Evolutionary conservation across 2,329 filamentous ascomycete genomes (phyloP).

Genomic region (Colletotrichum euphorbiae): DNA sequence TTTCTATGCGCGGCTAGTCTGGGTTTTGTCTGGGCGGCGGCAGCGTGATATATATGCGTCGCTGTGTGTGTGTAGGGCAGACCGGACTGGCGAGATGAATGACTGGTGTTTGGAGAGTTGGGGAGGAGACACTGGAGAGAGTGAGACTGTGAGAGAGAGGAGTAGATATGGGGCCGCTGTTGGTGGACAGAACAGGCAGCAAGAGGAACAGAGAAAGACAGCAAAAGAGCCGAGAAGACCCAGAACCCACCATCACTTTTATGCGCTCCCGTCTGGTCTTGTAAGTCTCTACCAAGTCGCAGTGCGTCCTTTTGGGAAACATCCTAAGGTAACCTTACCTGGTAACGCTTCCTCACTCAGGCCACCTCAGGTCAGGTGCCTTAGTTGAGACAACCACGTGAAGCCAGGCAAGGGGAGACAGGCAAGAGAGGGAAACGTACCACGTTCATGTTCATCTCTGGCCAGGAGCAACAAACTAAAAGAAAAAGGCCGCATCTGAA

Average conservation of each 20-base stretch:
- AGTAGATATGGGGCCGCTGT: conserved; percentile 8
- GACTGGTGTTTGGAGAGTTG: conserved; percentile 4
- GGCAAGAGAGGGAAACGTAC: background rate
- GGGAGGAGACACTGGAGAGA: too few species aligned
- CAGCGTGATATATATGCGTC: background rate
- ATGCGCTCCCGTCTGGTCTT: conserved; percentile 6
- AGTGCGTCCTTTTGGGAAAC: background rate
- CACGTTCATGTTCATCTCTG: too few species aligned
- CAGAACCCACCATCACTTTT: conserved; percentile 9
- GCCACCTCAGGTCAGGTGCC: too few species aligned
- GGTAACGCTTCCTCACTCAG: background rate
- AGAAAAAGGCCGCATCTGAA: conserved; percentile 9
- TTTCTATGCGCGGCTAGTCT: background rate
- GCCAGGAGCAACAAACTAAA: background rate
- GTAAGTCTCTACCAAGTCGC: background rate
- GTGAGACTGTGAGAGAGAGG: too few species aligned
- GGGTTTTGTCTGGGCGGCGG: background rate
- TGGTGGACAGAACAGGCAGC: background rate
- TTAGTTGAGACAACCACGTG: background rate
- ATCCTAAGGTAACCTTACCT: conserved; percentile 2
- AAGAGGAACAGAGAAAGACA: background rate
- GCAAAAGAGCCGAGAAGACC: background rate
- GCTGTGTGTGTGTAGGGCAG: background rate
- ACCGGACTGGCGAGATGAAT: background rate
- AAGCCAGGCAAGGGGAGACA: background rate